These are phyloP conservation scores for Sphenostylis stenocarpa DNA, from an alignment of 306 rosid species.

Conservation along the genomic window DNA sequence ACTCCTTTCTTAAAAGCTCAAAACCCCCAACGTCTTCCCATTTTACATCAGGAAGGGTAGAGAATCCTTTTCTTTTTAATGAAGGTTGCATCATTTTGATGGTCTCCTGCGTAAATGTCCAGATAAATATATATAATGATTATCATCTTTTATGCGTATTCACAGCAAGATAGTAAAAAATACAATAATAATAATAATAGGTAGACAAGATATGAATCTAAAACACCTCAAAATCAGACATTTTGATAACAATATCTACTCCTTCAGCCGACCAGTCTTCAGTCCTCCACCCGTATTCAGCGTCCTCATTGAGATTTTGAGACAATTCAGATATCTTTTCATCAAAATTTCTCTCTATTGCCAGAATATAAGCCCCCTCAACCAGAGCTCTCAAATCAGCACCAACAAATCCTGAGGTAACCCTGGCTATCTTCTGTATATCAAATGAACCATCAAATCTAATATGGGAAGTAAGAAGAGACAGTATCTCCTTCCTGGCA, in stretches of 20 bases:
- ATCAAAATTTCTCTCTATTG: conserved; percentile 70
- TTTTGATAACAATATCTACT: conserved; percentile 62
- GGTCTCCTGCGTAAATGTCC: conserved; percentile 62
- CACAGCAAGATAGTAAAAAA: background rate
- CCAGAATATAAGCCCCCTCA: conserved; percentile 76
- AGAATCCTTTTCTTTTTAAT: conserved; percentile 87
- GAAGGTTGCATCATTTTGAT: conserved; percentile 80
- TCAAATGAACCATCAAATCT: conserved; percentile 78
- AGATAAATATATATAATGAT: conserved; percentile 15
- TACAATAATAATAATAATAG: too few species aligned
- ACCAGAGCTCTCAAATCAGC: conserved; percentile 83
- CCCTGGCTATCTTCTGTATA: conserved; percentile 71
- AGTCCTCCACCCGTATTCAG: conserved; percentile 66
- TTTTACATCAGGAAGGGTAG: conserved; percentile 72
- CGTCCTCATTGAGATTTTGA: conserved; percentile 32
- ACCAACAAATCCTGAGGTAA: conserved; percentile 90
- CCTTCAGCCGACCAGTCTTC: conserved; percentile 74
- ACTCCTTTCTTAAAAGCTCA: conserved; percentile 62
- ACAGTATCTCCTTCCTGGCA: conserved; percentile 42
- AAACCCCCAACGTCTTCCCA: conserved; percentile 98
- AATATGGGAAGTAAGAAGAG: conserved; percentile 56
- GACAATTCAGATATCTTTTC: conserved; percentile 51
- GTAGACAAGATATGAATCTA: background rate
- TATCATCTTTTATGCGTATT: background rate
- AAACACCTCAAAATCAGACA: conserved; percentile 85